phyloP scores from a whole-genome alignment of 768 basidiomycete species.

The Rickenella mellea region DNA sequence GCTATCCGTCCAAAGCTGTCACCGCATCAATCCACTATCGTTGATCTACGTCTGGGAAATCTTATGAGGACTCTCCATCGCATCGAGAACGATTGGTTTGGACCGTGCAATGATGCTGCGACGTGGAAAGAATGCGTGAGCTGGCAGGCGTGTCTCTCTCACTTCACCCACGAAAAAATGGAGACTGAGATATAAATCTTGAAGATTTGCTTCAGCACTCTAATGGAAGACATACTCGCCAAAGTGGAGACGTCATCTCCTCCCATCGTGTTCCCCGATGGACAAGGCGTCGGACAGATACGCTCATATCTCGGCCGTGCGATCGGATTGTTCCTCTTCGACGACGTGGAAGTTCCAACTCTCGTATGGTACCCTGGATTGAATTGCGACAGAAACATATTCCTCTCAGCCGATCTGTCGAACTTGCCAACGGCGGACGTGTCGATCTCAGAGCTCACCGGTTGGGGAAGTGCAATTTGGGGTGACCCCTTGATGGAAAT shows the following conservation, averaged over 20 bases:
- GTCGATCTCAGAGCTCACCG: conserved; percentile 5
- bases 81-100: conserved; percentile 68
- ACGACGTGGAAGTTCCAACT: conserved; percentile 65
- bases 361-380: conserved; percentile 59
- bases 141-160: conserved; percentile 1
- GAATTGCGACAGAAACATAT: too few relatives aligned
- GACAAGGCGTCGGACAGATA: conserved; percentile 32
- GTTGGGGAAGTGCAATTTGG: conserved; percentile 41
- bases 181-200: conserved; percentile 42
- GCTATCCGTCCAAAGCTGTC: conserved; percentile 24
- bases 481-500: conserved; percentile 70
- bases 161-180: too few relatives aligned
- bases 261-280: conserved; percentile 13
- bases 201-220: conserved; percentile 62
- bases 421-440: conserved; percentile 19
- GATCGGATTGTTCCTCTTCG: conserved; percentile 67
- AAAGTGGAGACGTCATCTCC: conserved; percentile 23
- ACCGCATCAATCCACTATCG: conserved; percentile 25
- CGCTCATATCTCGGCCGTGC: conserved; percentile 52
- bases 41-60: conserved; percentile 55
- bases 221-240: conserved; percentile 49
- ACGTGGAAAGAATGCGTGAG: not conserved
- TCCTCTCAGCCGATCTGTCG: conserved; percentile 33
- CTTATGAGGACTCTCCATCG: conserved; percentile 56
- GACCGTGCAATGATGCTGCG: conserved; percentile 26